phyloP scores from a whole-genome alignment of 2,329 filamentous ascomycete species.

The Fusarium caatingaense region DNA sequence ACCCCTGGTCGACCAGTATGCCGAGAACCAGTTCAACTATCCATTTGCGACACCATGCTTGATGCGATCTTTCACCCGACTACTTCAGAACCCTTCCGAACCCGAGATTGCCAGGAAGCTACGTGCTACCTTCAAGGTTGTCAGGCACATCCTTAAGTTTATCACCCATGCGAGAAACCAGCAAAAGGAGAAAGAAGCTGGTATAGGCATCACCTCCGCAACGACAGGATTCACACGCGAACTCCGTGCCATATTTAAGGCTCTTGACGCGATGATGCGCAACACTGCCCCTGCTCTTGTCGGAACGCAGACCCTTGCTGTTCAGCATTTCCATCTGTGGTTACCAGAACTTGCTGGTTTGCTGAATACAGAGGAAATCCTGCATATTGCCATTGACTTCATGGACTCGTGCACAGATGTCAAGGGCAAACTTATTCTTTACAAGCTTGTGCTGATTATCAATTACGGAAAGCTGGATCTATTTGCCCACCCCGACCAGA shows the following conservation, averaged over 20 bases:
- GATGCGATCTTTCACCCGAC: conserved; percentile 84
- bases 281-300: conserved; percentile 87
- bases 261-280: conserved; percentile 88
- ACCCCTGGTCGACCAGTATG: conserved; percentile 91
- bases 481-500: conserved; percentile 82
- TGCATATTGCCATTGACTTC: conserved; percentile 92
- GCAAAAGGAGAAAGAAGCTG: conserved; percentile 88
- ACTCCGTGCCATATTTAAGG: conserved; percentile 87
- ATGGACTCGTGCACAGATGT: conserved; percentile 90
- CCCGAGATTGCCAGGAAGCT: conserved; percentile 85
- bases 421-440: conserved; percentile 90
- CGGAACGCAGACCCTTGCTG: conserved; percentile 92
- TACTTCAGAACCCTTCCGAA: conserved; percentile 85
- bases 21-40: conserved; percentile 89
- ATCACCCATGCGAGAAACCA: conserved; percentile 89
- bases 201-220: conserved; percentile 82
- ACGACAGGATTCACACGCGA: conserved; percentile 82
- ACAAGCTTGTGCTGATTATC: conserved; percentile 92
- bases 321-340: conserved; percentile 98
- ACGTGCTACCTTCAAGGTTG: conserved; percentile 93
- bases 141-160: conserved; percentile 91
- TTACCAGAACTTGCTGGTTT: conserved; percentile 87
- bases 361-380: conserved; percentile 83
- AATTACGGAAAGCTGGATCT: conserved; percentile 87
- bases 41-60: conserved; percentile 91